Conservation (phyloP, 495 filamentous ascomycete species). For the Aspergillus sparsus region DNA sequence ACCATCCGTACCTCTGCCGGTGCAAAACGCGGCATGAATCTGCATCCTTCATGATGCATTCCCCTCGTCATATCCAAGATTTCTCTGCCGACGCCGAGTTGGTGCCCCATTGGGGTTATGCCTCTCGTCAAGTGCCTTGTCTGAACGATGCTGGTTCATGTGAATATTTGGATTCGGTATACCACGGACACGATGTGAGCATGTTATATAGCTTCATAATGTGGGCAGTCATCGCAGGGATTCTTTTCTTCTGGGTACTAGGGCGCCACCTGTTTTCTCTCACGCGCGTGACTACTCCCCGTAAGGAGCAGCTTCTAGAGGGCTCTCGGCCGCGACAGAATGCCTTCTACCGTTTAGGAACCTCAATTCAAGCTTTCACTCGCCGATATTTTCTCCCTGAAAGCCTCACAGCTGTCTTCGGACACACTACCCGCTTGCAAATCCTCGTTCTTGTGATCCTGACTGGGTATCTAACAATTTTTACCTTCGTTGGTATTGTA, state of each 20-base stretch:
- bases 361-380: constrained; percentile 21
- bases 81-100: constrained; percentile 37
- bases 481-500: constrained; percentile 61
- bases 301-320: constrained; percentile 14
- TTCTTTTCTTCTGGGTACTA: constrained; percentile 43
- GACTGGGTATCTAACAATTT: constrained; percentile 57
- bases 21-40: not conserved
- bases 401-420: constrained; percentile 35
- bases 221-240: not conserved
- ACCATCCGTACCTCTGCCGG: not conserved
- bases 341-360: constrained; percentile 17
- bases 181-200: not conserved
- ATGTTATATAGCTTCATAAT: not conserved
- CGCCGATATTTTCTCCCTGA: constrained; percentile 44
- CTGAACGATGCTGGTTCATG: not conserved
- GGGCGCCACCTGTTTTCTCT: constrained; percentile 23
- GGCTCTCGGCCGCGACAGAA: constrained; percentile 15
- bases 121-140: not conserved
- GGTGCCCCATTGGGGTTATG: constrained; percentile 31
- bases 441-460: constrained; percentile 53
- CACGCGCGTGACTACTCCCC: constrained; percentile 9
- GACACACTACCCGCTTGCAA: constrained; percentile 45
- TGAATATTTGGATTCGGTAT: not conserved
- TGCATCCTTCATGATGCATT: not conserved
- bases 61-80: constrained; percentile 42